These are phyloP conservation scores for Phytopythium kandeliae DNA, from an alignment of 352 stramenopile species.

Conservation along the genomic window DNA sequence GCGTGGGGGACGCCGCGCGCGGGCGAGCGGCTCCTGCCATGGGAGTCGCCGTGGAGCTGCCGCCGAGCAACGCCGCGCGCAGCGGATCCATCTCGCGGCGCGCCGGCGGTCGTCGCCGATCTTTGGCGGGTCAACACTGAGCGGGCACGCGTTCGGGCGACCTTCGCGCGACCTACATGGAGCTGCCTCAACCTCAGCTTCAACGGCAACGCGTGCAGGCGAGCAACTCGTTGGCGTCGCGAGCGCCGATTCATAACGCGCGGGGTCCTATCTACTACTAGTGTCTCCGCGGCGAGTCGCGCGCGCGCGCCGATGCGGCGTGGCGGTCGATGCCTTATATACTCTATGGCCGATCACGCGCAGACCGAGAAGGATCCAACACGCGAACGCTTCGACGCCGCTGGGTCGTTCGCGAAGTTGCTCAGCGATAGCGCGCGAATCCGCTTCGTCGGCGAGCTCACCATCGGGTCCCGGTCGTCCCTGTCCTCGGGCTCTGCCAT, in stretches of 20 bases:
- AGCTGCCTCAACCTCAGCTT: no score
- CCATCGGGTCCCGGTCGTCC: constrained; percentile 28
- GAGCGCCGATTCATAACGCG: no score
- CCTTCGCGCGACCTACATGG: background rate
- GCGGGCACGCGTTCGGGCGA: background rate
- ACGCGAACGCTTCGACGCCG: constrained; percentile 51
- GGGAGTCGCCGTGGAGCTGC: background rate
- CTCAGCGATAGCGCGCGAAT: constrained; percentile 70
- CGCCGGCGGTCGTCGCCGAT: background rate
- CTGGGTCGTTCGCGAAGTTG: constrained; percentile 40
- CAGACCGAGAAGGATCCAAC: constrained; percentile 53
- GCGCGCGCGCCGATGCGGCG: no score
- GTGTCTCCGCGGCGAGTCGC: background rate
- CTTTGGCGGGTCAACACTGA: background rate
- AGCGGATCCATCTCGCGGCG: background rate
- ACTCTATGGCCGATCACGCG: constrained; percentile 12
- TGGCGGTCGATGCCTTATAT: background rate
- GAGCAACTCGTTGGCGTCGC: no score
- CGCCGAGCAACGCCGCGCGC: constrained; percentile 6
- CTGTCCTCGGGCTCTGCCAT: constrained; percentile 11
- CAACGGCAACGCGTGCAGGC: no score
- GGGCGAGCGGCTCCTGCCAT: background rate
- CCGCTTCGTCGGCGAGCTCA: constrained; percentile 68
- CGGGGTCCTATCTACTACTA: no score
- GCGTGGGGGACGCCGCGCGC: background rate